A percentile compares a stretch with the other conserved stretches of the same genome.
Evolutionary conservation across 1,284 basidiomycete genomes (phyloP).

Genomic region (Sporisorium graminicola): DNA sequence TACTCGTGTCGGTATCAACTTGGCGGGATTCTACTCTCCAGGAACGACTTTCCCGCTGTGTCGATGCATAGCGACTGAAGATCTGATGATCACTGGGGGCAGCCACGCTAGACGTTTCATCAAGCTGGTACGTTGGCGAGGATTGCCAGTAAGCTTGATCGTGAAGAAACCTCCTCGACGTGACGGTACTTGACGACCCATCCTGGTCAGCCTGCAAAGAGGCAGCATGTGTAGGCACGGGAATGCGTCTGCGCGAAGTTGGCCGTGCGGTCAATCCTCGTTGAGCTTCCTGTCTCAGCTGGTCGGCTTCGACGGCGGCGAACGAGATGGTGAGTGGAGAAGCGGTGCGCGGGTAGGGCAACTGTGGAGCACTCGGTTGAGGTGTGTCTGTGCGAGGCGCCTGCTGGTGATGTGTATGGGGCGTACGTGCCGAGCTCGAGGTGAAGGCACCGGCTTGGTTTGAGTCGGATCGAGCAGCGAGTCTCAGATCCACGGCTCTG

Average conservation of each 20-base stretch:
- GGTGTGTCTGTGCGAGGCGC: background rate
- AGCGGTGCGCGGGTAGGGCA: conserved; percentile 35
- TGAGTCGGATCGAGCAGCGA: conserved; percentile 12
- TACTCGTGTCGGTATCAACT: background rate
- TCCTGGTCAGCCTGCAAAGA: background rate
- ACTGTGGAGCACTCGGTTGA: conserved; percentile 23
- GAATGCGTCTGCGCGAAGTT: conserved; percentile 7
- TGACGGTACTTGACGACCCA: background rate
- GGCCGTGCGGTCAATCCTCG: background rate
- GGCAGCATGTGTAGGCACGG: background rate
- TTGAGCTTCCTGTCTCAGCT: background rate
- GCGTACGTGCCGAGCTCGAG: background rate
- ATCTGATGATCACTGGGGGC: background rate
- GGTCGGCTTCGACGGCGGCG: conserved; percentile 7
- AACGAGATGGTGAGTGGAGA: conserved; percentile 36
- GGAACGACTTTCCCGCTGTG: background rate
- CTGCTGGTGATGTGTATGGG: background rate
- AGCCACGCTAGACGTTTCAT: background rate
- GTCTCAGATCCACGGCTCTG: conserved; percentile 32
- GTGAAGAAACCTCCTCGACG: background rate
- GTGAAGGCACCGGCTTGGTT: background rate
- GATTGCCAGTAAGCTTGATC: background rate
- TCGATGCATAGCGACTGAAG: background rate
- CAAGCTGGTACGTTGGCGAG: background rate
- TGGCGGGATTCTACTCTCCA: background rate